Evolutionary conservation across 768 basidiomycete species (phyloP).

Genomic region (Mycena albidolilacea): DNA sequence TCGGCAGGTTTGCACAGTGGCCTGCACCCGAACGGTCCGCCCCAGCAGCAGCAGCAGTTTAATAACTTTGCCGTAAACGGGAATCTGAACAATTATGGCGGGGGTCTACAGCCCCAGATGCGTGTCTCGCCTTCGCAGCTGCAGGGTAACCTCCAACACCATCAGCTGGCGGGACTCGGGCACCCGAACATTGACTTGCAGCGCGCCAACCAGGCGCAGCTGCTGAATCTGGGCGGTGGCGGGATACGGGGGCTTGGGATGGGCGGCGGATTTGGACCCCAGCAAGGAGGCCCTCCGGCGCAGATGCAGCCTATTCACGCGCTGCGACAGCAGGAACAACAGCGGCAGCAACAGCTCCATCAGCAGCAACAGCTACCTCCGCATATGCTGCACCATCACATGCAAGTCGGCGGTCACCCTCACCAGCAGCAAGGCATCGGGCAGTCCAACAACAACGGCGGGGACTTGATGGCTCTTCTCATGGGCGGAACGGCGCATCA

Average conservation of each 20-base stretch:
- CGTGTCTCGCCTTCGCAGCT: slow-evolving; percentile 71
- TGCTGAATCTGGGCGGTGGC: slow-evolving; percentile 65
- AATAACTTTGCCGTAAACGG: slow-evolving; percentile 67
- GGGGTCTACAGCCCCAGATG: slow-evolving; percentile 57
- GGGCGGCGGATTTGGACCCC: slow-evolving; percentile 63
- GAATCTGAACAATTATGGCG: slow-evolving; percentile 58
- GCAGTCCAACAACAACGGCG: slow-evolving; percentile 66
- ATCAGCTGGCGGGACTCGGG: slow-evolving; percentile 66
- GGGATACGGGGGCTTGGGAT: slow-evolving; percentile 58
- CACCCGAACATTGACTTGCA: slow-evolving; percentile 73
- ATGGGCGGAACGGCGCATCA: slow-evolving; percentile 72
- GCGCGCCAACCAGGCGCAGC: slow-evolving; percentile 63
- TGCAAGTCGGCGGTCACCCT: slow-evolving; percentile 61
- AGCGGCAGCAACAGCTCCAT: slow-evolving; percentile 44
- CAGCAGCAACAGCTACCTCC: slow-evolving; percentile 70
- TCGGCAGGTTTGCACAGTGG: slow-evolving; percentile 62
- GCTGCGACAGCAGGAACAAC: slow-evolving; percentile 61
- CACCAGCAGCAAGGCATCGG: slow-evolving; percentile 74
- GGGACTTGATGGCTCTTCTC: slow-evolving; percentile 87
- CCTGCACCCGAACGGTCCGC: slow-evolving; percentile 62
- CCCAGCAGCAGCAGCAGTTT: slow-evolving; percentile 62
- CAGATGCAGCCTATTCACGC: slow-evolving; percentile 63
- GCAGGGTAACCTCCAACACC: slow-evolving; percentile 61
- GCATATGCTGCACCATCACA: slow-evolving; percentile 66
- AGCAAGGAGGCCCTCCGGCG: slow-evolving; percentile 60